Percentiles rank a stretch among this genome's conserved stretches.
These are phyloP conservation scores for Hypoxylon subgilvum DNA, from an alignment of 495 filamentous ascomycete species.

Conservation along the genomic window DNA sequence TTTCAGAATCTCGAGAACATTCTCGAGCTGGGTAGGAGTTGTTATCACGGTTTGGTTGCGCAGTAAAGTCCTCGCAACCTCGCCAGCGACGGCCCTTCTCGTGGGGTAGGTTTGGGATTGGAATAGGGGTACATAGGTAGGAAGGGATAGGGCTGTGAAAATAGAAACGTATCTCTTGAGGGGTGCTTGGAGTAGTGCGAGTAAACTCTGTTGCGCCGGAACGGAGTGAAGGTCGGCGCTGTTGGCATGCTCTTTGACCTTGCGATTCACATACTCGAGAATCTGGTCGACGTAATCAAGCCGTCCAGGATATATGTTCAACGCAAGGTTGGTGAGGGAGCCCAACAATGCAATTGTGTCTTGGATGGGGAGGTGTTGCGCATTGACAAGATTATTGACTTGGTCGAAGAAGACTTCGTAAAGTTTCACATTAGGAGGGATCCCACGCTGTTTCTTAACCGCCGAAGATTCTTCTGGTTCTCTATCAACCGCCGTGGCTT, in stretches of 20 bases:
- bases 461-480: constrained; percentile 43
- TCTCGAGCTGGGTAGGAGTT: constrained; percentile 79
- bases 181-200: constrained; percentile 85
- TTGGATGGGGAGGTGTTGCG: constrained; percentile 87
- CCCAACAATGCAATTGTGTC: constrained; percentile 92
- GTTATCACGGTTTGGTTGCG: constrained; percentile 79
- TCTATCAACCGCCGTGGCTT: constrained; percentile 47
- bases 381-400: constrained; percentile 88
- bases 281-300: constrained; percentile 96
- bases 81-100: constrained; percentile 84
- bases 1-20: constrained; percentile 82
- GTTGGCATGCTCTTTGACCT: constrained; percentile 87
- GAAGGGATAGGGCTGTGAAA: constrained; percentile 90
- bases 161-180: constrained; percentile 88
- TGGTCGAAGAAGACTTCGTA: constrained; percentile 99
- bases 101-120: constrained; percentile 94
- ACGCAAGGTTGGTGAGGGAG: constrained; percentile 87
- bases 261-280: constrained; percentile 83
- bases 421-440: constrained; percentile 83
- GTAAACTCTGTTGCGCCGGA: constrained; percentile 83
- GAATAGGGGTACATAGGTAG: constrained; percentile 86
- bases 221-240: constrained; percentile 92
- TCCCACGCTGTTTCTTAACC: constrained; percentile 66
- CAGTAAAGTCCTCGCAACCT: constrained; percentile 78
- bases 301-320: constrained; percentile 92